Percentiles rank a stretch among this genome's conserved stretches.
Evolutionary conservation across 495 filamentous ascomycete genomes (phyloP).

Genomic region (Chaetomidium leptoderma): DNA sequence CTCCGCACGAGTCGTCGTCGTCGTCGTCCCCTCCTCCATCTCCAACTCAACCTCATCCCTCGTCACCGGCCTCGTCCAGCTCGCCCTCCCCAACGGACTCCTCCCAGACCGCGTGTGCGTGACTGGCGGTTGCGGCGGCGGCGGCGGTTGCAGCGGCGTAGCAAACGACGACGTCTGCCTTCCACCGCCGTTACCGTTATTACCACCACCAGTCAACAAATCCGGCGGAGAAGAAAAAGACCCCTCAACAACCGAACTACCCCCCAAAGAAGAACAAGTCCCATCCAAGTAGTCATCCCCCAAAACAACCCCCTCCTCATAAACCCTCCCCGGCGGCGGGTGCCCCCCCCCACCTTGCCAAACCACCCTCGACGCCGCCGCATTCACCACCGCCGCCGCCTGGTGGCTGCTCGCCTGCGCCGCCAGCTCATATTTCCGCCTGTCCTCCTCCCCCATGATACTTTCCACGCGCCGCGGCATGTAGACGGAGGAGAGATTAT

Average conservation of each 20-base stretch:
- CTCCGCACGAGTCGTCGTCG: background rate
- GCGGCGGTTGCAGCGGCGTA: conserved; percentile 16
- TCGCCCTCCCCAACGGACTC: conserved; percentile 35
- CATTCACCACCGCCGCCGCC: no score
- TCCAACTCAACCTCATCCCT: conserved; percentile 31
- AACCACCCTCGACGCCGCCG: no score
- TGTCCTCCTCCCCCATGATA: conserved; percentile 75
- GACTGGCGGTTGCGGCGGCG: conserved; percentile 17
- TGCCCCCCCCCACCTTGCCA: no score
- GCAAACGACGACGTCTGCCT: conserved; percentile 10
- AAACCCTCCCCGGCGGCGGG: conserved; percentile 13
- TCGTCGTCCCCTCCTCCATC: conserved; percentile 14
- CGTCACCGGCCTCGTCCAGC: conserved; percentile 28
- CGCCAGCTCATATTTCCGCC: conserved; percentile 61
- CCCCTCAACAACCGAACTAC: no score
- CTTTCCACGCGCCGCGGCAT: conserved; percentile 75
- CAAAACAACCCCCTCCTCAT: conserved; percentile 22
- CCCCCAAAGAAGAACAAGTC: no score
- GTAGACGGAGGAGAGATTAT: conserved; percentile 58
- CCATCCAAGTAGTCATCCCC: no score
- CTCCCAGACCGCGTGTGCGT: conserved; percentile 23
- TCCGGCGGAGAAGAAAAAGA: no score
- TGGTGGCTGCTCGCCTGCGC: conserved; percentile 49
- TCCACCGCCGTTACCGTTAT: background rate
- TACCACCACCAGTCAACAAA: background rate